Evolutionary conservation across 75 land plant genomes (phyloP).

Genomic region (Ceratopteris richardii): DNA sequence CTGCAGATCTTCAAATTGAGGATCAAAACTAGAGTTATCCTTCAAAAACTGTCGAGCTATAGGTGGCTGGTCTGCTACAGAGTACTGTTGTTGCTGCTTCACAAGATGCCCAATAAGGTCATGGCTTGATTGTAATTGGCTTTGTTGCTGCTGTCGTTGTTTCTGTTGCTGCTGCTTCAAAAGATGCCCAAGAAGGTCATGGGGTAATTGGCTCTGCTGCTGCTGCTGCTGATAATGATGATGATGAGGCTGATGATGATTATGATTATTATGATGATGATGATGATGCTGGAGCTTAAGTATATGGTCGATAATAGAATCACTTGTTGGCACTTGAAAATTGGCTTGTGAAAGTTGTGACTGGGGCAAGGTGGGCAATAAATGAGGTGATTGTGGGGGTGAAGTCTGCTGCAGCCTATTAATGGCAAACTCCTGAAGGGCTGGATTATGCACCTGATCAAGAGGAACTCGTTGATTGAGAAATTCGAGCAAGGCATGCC

Average conservation of each 20-base stretch:
- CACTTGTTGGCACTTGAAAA: constrained; percentile 33
- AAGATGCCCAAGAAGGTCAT: no score
- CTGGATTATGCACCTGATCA: constrained; percentile 35
- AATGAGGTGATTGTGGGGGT: constrained; percentile 19
- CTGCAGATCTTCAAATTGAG: neutral
- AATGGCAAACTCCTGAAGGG: constrained; percentile 29
- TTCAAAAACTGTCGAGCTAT: neutral
- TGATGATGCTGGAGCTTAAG: constrained; percentile 51
- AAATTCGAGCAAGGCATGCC: constrained; percentile 2
- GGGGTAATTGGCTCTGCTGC: no score
- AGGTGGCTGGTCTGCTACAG: neutral
- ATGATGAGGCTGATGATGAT: no score
- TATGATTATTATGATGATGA: no score
- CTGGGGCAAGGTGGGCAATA: neutral
- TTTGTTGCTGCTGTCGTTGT: constrained; percentile 31
- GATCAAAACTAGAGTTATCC: neutral
- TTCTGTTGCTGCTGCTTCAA: constrained; percentile 45
- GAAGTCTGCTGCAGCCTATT: constrained; percentile 35
- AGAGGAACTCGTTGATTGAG: neutral
- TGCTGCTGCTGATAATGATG: no score
- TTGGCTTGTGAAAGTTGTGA: neutral
- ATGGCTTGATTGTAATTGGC: neutral
- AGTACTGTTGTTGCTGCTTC: constrained; percentile 3
- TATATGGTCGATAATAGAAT: constrained; percentile 31
- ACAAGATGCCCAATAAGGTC: neutral